A percentile compares a stretch with the other conserved stretches of the same genome.
Evolutionary conservation across 1,284 basidiomycete species (phyloP).

Genomic region (Agaricales sp.): DNA sequence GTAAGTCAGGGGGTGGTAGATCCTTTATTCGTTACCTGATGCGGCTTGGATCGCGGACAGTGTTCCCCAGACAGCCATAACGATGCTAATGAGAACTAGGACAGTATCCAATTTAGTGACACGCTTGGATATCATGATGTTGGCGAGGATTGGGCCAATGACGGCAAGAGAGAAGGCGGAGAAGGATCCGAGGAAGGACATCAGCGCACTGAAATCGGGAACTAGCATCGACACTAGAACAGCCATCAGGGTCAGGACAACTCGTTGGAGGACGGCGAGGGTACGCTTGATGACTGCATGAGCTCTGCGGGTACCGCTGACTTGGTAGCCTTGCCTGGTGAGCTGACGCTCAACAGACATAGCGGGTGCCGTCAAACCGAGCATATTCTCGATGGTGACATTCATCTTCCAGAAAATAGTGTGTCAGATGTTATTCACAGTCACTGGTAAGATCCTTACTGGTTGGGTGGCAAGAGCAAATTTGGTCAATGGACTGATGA

Average conservation of each 20-base stretch:
- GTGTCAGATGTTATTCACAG: conserved; percentile 5
- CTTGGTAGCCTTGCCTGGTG: neutral
- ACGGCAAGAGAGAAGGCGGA: conserved; percentile 79
- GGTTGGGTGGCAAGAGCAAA: conserved; percentile 83
- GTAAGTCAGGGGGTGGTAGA: too few species aligned
- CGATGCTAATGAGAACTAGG: conserved; percentile 43
- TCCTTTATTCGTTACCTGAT: too few species aligned
- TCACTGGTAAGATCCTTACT: conserved; percentile 28
- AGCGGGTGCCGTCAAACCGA: conserved; percentile 48
- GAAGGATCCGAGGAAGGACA: conserved; percentile 87
- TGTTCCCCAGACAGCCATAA: conserved; percentile 77
- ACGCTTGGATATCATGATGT: conserved; percentile 43
- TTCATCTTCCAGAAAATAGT: conserved; percentile 48
- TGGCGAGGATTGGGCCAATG: conserved; percentile 66
- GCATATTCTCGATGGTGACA: conserved; percentile 65
- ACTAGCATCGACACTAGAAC: conserved; percentile 69
- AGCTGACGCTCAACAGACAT: conserved; percentile 21
- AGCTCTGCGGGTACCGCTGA: neutral
- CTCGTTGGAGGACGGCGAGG: conserved; percentile 46
- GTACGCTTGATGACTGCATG: conserved; percentile 25
- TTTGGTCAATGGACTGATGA: conserved; percentile 82
- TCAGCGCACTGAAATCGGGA: conserved; percentile 81
- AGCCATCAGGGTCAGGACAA: conserved; percentile 47
- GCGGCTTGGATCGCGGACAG: conserved; percentile 47
- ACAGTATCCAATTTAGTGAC: conserved; percentile 41